These are phyloP conservation scores for Globisporangium uncinulatum DNA, from an alignment of 352 stramenopile genomes.

Conservation along the genomic window DNA sequence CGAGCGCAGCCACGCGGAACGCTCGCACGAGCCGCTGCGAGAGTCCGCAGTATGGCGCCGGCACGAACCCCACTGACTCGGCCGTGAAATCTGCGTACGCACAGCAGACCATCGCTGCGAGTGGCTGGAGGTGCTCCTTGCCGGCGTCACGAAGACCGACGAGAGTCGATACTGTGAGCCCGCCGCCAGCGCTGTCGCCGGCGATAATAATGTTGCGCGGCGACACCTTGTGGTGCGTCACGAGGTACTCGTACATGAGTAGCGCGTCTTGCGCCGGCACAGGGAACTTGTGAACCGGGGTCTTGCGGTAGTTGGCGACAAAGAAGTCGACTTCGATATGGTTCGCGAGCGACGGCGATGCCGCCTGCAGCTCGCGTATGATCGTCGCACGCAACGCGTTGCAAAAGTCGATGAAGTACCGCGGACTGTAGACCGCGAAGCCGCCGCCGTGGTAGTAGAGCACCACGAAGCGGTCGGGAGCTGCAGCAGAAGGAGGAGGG, in stretches of 20 bases:
- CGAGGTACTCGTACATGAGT: slow-evolving; percentile 15
- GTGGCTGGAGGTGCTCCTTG: slow-evolving; percentile 4
- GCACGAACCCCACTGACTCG: not conserved
- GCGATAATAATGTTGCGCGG: slow-evolving; percentile 10
- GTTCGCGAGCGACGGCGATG: not conserved
- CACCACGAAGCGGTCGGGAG: slow-evolving; percentile 5
- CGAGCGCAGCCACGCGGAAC: slow-evolving; percentile 3
- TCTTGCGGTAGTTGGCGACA: slow-evolving; percentile 19
- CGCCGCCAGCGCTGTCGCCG: slow-evolving; percentile 14
- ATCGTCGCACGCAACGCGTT: slow-evolving; percentile 9
- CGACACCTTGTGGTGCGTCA: slow-evolving; percentile 8
- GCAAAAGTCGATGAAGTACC: slow-evolving; percentile 13
- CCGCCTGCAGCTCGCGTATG: not conserved
- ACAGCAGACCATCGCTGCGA: slow-evolving; percentile 14
- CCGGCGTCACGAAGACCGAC: slow-evolving; percentile 10
- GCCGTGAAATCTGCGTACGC: slow-evolving; percentile 17
- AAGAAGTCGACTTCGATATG: slow-evolving; percentile 14
- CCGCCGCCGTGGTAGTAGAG: slow-evolving; percentile 17
- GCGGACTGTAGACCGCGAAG: slow-evolving; percentile 13
- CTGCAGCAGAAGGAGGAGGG: not conserved
- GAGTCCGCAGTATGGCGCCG: slow-evolving; percentile 16
- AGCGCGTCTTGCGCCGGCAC: slow-evolving; percentile 11
- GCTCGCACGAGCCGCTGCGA: slow-evolving; percentile 2
- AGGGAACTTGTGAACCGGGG: slow-evolving; percentile 12
- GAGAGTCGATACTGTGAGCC: slow-evolving; percentile 12